A percentile compares a stretch with the other conserved stretches of the same genome.
phyloP scores from a whole-genome alignment of 768 basidiomycete species.

The Leccinum barrowsii region DNA sequence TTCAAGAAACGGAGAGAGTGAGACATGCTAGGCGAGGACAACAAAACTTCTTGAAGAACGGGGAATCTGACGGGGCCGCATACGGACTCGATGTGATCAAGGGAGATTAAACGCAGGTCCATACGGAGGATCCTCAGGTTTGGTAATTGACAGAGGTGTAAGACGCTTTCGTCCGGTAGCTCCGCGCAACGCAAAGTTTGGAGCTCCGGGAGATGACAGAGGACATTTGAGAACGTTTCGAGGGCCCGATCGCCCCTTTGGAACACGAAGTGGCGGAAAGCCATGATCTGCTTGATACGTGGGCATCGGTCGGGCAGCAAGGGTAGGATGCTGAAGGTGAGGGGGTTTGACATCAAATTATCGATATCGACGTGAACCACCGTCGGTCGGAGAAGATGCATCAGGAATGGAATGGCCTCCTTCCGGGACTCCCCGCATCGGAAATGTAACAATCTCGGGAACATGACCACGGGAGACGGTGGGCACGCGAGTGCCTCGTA shows the following conservation, averaged over 20 bases:
- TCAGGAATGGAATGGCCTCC: slow-evolving; percentile 23
- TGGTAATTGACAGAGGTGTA: slow-evolving; percentile 20
- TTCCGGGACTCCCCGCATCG: slow-evolving; percentile 25
- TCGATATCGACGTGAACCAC: slow-evolving; percentile 28
- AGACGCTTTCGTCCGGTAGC: slow-evolving; percentile 21
- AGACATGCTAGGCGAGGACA: slow-evolving; percentile 24
- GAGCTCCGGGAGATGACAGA: slow-evolving; percentile 21
- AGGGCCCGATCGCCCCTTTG: slow-evolving; percentile 24
- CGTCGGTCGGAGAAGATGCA: slow-evolving; percentile 23
- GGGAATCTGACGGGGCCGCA: slow-evolving; percentile 15
- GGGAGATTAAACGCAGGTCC: slow-evolving; percentile 24
- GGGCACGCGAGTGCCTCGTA: slow-evolving; percentile 16
- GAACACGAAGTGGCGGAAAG: slow-evolving; percentile 27
- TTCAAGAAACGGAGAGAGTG: slow-evolving; percentile 23
- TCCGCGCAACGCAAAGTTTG: slow-evolving; percentile 27
- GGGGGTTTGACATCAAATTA: slow-evolving; percentile 26
- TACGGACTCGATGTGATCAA: slow-evolving; percentile 19
- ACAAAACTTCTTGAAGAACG: slow-evolving; percentile 19
- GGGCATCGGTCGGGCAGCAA: slow-evolving; percentile 21
- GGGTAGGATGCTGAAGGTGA: slow-evolving; percentile 18
- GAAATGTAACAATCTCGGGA: slow-evolving; percentile 27
- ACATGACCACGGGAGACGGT: slow-evolving; percentile 16
- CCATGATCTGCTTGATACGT: slow-evolving; percentile 27
- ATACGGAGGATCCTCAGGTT: slow-evolving; percentile 24
- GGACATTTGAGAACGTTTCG: slow-evolving; percentile 21